Evolutionary conservation across 2,329 filamentous ascomycete species (phyloP), one percentile per base, ranked within the genome.

Genomic region (Macrophomina pseudophaseolina): DNA sequence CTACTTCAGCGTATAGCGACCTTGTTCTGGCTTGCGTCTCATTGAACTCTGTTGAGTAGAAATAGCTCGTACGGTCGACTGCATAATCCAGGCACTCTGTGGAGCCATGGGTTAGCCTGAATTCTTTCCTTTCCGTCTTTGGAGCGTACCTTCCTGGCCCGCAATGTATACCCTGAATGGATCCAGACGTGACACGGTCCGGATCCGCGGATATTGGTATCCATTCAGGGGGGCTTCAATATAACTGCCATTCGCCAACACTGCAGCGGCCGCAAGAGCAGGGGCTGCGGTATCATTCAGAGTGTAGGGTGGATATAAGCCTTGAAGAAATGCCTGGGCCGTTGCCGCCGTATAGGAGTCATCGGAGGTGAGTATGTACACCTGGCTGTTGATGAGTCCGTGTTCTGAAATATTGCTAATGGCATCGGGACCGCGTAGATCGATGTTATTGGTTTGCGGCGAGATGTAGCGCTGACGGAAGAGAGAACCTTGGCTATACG

Each of bases 301-400:
- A 3, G 74, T 72, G 56, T 75, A 74, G 1, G 86, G 85, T 40
- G 87, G 87, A 72, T 88, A 89, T 9, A 89, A 75, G 7, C 85
- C 86, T 72, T 88, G 86, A 80, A 89, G 82, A 71, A 88, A 88
- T 2, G 87, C 86, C 70, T 86, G 84, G 12, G 86, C 86, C 3
- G 86, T 86, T 1, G 82, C 82, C 40, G 82, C 73, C 2, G 81
- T 79, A 65, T 81, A 81, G 67, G 84, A 81, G 38, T 81, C 76
- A 32, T 85, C 79, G 32, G 81, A 74, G 0, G 86, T 79, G 54
- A 83, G 74, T 11, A 86, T 75, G 62, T 77, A 78, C 8, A 87
- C 70, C 68, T 88, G 80, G 18, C 81, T 74, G 51, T 80, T 75
- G 66, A 83, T 73, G 16, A 86, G 68, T 33, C 76, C 73, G 64